These are phyloP conservation scores for Taphrina confusa DNA, from an alignment of 1,139 yeast genomes.

Conservation along the genomic window DNA sequence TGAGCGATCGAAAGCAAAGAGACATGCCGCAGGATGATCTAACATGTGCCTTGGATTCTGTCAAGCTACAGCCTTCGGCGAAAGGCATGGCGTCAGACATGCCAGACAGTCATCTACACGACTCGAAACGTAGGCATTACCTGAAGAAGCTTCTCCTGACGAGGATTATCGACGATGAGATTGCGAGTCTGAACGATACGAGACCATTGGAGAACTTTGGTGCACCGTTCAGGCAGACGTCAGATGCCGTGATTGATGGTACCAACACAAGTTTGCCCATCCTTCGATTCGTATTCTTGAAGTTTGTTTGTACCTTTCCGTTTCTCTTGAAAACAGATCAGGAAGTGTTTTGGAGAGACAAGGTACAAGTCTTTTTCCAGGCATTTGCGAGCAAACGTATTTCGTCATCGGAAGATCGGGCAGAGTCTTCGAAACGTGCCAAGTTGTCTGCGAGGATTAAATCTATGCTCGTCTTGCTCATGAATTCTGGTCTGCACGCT, in stretches of 20 bases:
- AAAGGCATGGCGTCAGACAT: neutral
- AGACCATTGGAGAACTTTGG: conserved; percentile 68
- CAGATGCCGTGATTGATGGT: conserved; percentile 31
- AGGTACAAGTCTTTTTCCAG: conserved; percentile 78
- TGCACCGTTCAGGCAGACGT: conserved; percentile 60
- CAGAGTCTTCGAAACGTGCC: conserved; percentile 69
- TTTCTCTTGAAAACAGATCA: conserved; percentile 61
- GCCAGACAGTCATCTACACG: conserved; percentile 43
- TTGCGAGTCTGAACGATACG: conserved; percentile 58
- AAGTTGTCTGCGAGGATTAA: conserved; percentile 62
- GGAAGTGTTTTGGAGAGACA: conserved; percentile 68
- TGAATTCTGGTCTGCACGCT: conserved; percentile 73
- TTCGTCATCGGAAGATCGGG: conserved; percentile 69
- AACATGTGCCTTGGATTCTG: no score
- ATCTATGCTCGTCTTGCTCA: conserved; percentile 64
- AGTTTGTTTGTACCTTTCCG: conserved; percentile 70
- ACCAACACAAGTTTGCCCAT: conserved; percentile 56
- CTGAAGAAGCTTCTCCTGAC: conserved; percentile 76
- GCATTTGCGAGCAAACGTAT: conserved; percentile 70
- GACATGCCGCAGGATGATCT: no score
- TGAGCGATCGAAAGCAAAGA: no score
- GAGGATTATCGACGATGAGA: conserved; percentile 62
- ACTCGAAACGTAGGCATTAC: conserved; percentile 69
- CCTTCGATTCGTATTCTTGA: conserved; percentile 62
- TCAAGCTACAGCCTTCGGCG: no score